Evolutionary conservation across 2,329 filamentous ascomycete genomes (phyloP).

Genomic region (Emmonsia crescens): DNA sequence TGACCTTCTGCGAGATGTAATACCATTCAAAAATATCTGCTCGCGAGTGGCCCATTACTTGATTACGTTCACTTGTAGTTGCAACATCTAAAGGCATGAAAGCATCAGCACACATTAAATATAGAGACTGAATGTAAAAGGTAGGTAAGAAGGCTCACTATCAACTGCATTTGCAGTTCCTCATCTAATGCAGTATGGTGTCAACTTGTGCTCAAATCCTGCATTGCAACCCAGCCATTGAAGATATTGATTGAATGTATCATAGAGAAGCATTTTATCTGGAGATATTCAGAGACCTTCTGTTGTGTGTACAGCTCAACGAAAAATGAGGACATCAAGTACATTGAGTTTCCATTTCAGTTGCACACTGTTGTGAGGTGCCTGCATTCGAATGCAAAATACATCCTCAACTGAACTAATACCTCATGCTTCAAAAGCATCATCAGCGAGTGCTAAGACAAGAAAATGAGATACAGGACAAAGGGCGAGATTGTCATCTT

Average conservation of each 20-base stretch:
- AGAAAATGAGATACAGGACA: background rate
- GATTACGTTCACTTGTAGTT: slow-evolving; percentile 12
- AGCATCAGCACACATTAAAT: slow-evolving; percentile 3
- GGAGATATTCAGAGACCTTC: too few relatives aligned
- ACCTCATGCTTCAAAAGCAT: background rate
- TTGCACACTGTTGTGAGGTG: too few relatives aligned
- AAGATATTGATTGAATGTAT: slow-evolving; percentile 6
- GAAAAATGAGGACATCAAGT: too few relatives aligned
- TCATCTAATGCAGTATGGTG: slow-evolving; percentile 16
- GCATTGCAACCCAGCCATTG: slow-evolving; percentile 11
- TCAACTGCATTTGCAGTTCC: slow-evolving; percentile 14
- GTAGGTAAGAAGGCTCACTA: slow-evolving; percentile 7
- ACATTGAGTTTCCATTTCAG: too few relatives aligned
- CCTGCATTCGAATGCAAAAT: background rate
- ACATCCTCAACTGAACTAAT: background rate
- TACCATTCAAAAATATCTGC: slow-evolving; percentile 4
- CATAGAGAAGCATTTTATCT: background rate
- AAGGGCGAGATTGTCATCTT: too few relatives aligned
- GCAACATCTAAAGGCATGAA: slow-evolving; percentile 9
- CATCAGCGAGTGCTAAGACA: background rate
- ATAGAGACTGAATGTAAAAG: background rate
- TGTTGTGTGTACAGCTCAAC: too few relatives aligned
- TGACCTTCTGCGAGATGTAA: slow-evolving; percentile 3
- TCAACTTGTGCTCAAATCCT: slow-evolving; percentile 10
- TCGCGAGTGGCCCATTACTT: slow-evolving; percentile 13